These are phyloP conservation scores for Inga laurina DNA, from an alignment of 306 rosid species.

Conservation along the genomic window DNA sequence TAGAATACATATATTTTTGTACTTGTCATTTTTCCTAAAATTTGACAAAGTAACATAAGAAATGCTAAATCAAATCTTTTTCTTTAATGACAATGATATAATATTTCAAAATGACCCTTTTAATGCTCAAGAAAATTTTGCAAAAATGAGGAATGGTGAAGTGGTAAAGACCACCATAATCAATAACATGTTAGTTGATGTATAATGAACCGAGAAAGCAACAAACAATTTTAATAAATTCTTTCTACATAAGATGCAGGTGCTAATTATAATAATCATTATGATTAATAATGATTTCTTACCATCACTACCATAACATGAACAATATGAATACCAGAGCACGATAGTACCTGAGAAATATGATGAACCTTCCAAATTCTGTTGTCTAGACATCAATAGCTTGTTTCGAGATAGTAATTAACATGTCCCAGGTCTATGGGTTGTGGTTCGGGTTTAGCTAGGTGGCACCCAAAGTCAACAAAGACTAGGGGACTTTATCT, in stretches of 20 bases:
- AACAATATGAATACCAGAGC: slow-evolving; percentile 22
- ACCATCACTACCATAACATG: slow-evolving; percentile 9
- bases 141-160: slow-evolving; percentile 87
- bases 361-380: slow-evolving; percentile 79
- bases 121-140: slow-evolving; percentile 71
- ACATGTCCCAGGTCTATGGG: too few species aligned
- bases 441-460: too few species aligned
- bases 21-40: slow-evolving; percentile 70
- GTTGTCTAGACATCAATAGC: slow-evolving; percentile 71
- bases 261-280: too few species aligned
- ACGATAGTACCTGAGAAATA: slow-evolving; percentile 67
- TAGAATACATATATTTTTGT: slow-evolving; percentile 69
- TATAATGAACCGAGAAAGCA: slow-evolving; percentile 19
- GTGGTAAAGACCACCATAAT: slow-evolving; percentile 83
- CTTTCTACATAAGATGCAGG: neutral
- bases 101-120: slow-evolving; percentile 53
- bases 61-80: neutral
- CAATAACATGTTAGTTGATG: slow-evolving; percentile 32
- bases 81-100: neutral
- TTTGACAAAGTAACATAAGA: slow-evolving; percentile 16
- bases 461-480: too few species aligned
- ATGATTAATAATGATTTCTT: neutral
- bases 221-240: neutral
- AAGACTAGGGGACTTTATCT: neutral
- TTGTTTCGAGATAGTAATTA: slow-evolving; percentile 57